Evolutionary conservation across 1,284 basidiomycete genomes (phyloP), one percentile per base, ranked within the genome.

Genomic region (Tilletia indica): DNA sequence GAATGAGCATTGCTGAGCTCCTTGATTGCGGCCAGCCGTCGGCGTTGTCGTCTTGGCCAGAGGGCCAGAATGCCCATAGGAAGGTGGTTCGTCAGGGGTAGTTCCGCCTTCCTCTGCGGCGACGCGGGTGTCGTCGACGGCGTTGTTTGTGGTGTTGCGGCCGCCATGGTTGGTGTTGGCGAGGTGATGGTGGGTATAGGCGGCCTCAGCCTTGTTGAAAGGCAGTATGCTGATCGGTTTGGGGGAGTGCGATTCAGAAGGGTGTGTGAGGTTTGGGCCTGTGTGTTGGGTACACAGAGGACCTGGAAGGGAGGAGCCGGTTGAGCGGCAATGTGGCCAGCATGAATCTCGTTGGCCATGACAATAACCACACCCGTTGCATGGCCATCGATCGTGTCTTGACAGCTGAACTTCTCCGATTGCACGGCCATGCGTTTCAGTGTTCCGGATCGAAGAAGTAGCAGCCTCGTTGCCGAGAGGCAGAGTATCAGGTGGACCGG

Each of bases 31-130:
- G 3, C 61, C 8, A 36, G 25, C 25, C 25, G 25, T 31, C 25
- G 2, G 31, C 31, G 31, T 38, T 3, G 8, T 34, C 16, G 12
- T 16, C 1, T 2, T 1, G 61, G 19, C 61, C 3, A 19, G 25
- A 38, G 75, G 71, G 2, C 25, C 25, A 31, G 25, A 31, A 45
- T 42, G 8, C 61, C 47, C 14, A 48, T 48, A 68, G 51, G 42
- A 75, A 74, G 75, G 75, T 67, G 75, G 75, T 72, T 78, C 77
- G 70, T 78, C 77, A 68, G 73, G 74, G 39, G 39, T 38, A 5
- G 61, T 12, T 25, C 61, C 61, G 19, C 36, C 61, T 9, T 64
- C 61, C 14, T 64, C 61, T 25, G 61, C 31, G 61, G 61, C 38
- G 61, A 42, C 36, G 34, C 42, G 36, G 36, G 36, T 39, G 31